Conservation (phyloP, 441 rosid genomes). For the Pelargonium myrrhifolium region DNA sequence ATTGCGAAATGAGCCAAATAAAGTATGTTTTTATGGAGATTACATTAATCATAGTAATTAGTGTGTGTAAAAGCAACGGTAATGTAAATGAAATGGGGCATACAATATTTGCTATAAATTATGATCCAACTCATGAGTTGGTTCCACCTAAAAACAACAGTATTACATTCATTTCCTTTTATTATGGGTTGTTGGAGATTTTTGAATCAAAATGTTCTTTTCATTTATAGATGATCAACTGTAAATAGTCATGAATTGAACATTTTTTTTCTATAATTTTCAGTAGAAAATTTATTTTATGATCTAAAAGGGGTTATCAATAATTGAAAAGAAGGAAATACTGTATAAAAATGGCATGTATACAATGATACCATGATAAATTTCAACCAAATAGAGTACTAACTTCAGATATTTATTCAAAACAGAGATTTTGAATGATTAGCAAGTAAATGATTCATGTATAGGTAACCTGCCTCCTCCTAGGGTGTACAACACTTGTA, state of each 20-base stretch:
- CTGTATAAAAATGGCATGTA: too few species aligned
- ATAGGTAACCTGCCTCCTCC: too few species aligned
- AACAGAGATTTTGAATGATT: too few species aligned
- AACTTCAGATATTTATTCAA: too few species aligned
- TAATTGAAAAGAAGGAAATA: too few species aligned
- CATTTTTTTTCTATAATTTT: too few species aligned
- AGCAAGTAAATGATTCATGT: too few species aligned
- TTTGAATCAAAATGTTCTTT: not conserved
- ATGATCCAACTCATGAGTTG: slow-evolving; percentile 1
- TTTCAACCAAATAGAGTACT: too few species aligned
- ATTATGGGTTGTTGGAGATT: not conserved
- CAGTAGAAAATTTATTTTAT: too few species aligned
- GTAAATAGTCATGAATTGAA: not conserved
- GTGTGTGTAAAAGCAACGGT: not conserved
- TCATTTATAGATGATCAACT: not conserved
- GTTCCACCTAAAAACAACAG: not conserved
- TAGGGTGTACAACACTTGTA: too few species aligned
- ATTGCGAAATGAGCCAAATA: not conserved
- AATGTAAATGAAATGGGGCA: not conserved
- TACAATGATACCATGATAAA: too few species aligned
- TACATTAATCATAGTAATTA: not conserved
- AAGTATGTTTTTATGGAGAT: not conserved
- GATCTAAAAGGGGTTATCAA: too few species aligned
- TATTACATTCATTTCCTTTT: not conserved
- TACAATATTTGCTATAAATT: not conserved